These are phyloP conservation scores for Pelargonium cotyledonis DNA, from an alignment of 441 rosid genomes.

Conservation along the genomic window DNA sequence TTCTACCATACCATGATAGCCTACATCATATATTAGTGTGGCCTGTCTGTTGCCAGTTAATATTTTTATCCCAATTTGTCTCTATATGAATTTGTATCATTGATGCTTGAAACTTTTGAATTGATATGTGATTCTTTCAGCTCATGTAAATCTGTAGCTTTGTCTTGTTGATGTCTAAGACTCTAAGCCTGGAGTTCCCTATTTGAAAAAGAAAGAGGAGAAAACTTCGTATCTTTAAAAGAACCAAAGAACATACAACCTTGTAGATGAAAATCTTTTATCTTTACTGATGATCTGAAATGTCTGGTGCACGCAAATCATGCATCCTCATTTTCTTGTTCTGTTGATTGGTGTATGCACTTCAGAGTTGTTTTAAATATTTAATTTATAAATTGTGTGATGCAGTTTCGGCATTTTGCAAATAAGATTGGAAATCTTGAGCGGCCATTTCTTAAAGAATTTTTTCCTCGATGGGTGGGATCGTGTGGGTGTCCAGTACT, in stretches of 20 bases:
- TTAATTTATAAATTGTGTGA: conserved; percentile 16
- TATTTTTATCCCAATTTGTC: background rate
- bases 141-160: background rate
- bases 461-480: conserved; percentile 90
- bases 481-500: conserved; percentile 86
- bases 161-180: background rate
- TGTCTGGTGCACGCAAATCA: background rate
- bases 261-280: background rate
- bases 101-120: background rate
- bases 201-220: background rate
- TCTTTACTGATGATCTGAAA: background rate
- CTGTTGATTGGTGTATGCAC: background rate
- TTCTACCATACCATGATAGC: background rate
- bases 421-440: conserved; percentile 93
- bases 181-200: background rate
- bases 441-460: conserved; percentile 94
- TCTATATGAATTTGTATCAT: background rate
- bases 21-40: background rate
- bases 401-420: conserved; percentile 93
- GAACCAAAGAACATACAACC: background rate
- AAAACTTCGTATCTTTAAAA: background rate
- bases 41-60: background rate
- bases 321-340: background rate
- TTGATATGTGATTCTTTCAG: too few species aligned
- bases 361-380: background rate